Conservation (phyloP, 352 stramenopile genomes). For the Pythium brachiatum region DNA sequence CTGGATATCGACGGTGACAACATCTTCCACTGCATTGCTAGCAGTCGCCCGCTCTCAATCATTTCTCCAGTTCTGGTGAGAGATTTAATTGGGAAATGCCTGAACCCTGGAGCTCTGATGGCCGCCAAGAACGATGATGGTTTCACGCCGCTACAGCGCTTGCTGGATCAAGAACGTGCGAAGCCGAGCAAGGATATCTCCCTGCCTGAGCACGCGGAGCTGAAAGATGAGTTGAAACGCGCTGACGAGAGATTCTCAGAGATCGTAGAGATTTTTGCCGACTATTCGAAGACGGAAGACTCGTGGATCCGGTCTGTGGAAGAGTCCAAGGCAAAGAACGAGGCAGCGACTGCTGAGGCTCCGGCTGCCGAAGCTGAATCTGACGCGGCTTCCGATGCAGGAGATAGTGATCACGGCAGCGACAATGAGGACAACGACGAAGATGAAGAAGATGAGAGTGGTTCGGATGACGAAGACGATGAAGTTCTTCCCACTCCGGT, state of each 20-base stretch:
- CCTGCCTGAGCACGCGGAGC: constrained; percentile 30
- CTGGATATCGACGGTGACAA: constrained; percentile 35
- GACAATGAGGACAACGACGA: constrained; percentile 12
- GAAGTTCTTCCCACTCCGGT: not conserved
- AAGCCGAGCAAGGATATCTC: constrained; percentile 20
- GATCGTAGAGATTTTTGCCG: constrained; percentile 49
- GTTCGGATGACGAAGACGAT: not conserved
- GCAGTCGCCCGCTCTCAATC: constrained; percentile 19
- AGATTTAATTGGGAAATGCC: constrained; percentile 35
- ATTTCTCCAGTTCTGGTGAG: constrained; percentile 34
- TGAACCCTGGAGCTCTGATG: constrained; percentile 35
- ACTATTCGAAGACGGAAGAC: constrained; percentile 34
- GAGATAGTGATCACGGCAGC: constrained; percentile 4
- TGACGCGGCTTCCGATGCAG: not conserved
- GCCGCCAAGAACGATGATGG: constrained; percentile 45
- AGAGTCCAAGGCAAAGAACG: constrained; percentile 16
- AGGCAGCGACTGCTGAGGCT: constrained; percentile 1
- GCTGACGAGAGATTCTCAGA: constrained; percentile 41
- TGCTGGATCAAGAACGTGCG: constrained; percentile 38
- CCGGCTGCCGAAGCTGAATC: not conserved
- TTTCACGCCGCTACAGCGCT: constrained; percentile 47
- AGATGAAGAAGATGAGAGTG: constrained; percentile 8
- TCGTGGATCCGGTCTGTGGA: constrained; percentile 41
- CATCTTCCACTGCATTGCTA: constrained; percentile 61
- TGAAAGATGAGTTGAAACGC: constrained; percentile 32